phyloP scores from a whole-genome alignment of 164 flowering plant species.

The Chimonanthus salicifolius region DNA sequence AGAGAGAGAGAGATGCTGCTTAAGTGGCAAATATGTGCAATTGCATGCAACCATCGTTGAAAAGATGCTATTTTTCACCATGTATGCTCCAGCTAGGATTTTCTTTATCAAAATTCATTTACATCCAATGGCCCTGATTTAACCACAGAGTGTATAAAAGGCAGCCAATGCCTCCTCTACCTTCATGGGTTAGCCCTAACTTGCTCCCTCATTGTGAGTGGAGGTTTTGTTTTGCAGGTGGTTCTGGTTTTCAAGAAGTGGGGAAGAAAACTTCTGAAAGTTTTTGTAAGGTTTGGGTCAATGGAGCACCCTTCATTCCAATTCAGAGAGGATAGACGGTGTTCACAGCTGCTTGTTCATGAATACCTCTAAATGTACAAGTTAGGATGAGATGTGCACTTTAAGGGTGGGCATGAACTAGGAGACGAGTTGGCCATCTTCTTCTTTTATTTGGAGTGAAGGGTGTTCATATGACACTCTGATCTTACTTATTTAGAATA shows the following conservation, averaged over 20 bases:
- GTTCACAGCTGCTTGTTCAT: slow-evolving; percentile 26
- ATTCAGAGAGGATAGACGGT: slow-evolving; percentile 15
- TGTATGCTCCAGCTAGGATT: background rate
- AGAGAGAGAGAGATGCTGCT: no score
- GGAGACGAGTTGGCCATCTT: slow-evolving; percentile 25
- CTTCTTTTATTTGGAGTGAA: slow-evolving; percentile 26
- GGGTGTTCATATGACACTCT: slow-evolving; percentile 16
- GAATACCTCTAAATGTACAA: slow-evolving; percentile 25
- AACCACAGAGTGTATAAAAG: background rate
- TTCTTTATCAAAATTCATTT: background rate
- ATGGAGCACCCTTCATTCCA: slow-evolving; percentile 19
- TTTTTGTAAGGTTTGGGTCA: background rate
- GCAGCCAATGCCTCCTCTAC: background rate
- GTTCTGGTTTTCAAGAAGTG: background rate
- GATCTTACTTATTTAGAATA: no score
- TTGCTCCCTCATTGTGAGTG: background rate
- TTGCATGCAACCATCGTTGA: background rate
- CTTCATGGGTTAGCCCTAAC: background rate
- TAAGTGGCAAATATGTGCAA: background rate
- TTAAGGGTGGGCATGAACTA: slow-evolving; percentile 30
- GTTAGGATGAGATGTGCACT: slow-evolving; percentile 2
- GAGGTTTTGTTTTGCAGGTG: background rate
- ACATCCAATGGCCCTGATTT: background rate
- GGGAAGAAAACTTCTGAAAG: background rate
- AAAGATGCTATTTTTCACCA: background rate